These are phyloP conservation scores for Aureobasidium lini DNA, from an alignment of 2,329 filamentous ascomycete species.

Conservation along the genomic window DNA sequence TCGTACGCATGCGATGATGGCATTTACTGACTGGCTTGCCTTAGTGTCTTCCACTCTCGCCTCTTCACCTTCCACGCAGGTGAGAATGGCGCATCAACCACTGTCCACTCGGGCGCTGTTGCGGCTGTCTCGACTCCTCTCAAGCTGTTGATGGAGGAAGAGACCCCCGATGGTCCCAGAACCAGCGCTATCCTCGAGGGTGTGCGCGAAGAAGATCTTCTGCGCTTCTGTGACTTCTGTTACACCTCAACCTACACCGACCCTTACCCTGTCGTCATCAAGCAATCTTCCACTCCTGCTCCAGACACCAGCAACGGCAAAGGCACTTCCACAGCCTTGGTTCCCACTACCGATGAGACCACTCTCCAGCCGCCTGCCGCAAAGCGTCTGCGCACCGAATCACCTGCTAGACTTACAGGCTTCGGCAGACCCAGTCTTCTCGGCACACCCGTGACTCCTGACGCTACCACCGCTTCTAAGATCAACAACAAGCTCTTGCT, in stretches of 20 bases:
- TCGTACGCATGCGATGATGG: too few relatives aligned
- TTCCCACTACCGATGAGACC: not conserved
- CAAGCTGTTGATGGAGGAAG: conserved; percentile 3
- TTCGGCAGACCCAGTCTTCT: not conserved
- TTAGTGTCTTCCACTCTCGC: not conserved
- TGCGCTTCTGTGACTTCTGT: conserved; percentile 9
- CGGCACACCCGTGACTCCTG: not conserved
- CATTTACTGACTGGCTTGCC: not conserved
- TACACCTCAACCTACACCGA: conserved; percentile 5
- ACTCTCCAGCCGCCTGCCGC: not conserved
- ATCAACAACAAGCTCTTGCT: not conserved
- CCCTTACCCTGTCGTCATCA: conserved; percentile 1
- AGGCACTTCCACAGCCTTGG: not conserved
- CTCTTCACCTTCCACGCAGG: conserved; percentile 5
- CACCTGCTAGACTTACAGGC: not conserved
- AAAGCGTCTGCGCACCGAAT: conserved; percentile 1
- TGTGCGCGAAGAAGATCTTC: conserved; percentile 10
- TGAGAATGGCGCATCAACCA: conserved; percentile 3
- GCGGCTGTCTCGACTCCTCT: conserved; percentile 2
- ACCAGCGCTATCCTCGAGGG: not conserved
- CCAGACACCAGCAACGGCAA: not conserved
- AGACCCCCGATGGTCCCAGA: not conserved
- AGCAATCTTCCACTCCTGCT: not conserved
- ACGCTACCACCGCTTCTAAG: not conserved
- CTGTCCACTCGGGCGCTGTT: conserved; percentile 7